Evolutionary conservation across 164 flowering plant species (phyloP), one percentile per base, ranked within the genome.

Genomic region (Brasenia schreberi): DNA sequence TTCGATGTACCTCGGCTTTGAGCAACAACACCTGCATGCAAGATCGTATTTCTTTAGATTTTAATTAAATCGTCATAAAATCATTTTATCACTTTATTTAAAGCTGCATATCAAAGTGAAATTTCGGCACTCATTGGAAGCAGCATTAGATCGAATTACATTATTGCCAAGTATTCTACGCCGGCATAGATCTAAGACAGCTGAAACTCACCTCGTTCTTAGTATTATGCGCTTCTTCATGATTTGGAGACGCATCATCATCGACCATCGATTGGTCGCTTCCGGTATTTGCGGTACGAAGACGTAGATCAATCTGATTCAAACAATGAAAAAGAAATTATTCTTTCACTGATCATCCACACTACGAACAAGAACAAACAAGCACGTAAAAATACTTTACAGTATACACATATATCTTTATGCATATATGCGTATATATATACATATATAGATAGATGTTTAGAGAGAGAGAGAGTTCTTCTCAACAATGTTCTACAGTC

Each of bases 211-310:
- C 98, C 91, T 87, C 90, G 64, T 4, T 76, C 56, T 82, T 89
- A 10, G 77, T 67, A 75, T 79, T 68, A 39, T 84, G 84, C 23
- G 39, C 39, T 33, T 84, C 86, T 9, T 82, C 89, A 2, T 60
- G 74, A 19, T 76, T 83, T 0, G 85, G 69, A 19, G 87, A 79
- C 11, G 74, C 44, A 45, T 86, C 87, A 70, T 92, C 93, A 43
- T 88, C 94, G 12, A 87, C 77, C 43, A 81, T 82, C 5, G 96
- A 88, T 66, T 82, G 85, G 71, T 90, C 93, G 43, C 92, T 88
- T 64, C 89, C 81, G 0, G 87, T 81, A 61, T 90, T 85, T 5
- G 87, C 77, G 60, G 87, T 89, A 7, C 80, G 80, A 64, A 92
- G 96, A 42, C 84, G 79, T 73, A 92, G 74, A 16, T 96, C 92